These are phyloP conservation scores for Aspergillus sclerotiicarbonarius DNA, from an alignment of 495 filamentous ascomycete genomes.

Conservation along the genomic window DNA sequence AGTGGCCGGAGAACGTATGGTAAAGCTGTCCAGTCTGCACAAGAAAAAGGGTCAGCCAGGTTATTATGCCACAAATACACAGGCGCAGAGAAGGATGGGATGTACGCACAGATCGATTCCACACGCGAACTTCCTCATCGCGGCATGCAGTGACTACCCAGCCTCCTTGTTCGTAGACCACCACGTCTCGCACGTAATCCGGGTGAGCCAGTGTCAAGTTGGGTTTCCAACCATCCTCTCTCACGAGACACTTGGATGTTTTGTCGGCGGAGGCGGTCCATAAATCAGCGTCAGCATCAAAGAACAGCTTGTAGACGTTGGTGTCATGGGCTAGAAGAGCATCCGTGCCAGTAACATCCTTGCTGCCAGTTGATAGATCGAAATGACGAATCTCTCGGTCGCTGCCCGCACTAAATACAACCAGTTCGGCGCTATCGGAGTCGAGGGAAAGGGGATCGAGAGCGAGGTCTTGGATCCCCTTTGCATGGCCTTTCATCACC, in stretches of 20 bases:
- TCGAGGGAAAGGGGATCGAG: slow-evolving; percentile 60
- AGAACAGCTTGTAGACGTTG: slow-evolving; percentile 79
- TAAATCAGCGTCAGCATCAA: slow-evolving; percentile 69
- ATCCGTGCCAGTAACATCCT: slow-evolving; percentile 43
- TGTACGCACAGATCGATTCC: slow-evolving; percentile 63
- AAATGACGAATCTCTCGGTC: slow-evolving; percentile 78
- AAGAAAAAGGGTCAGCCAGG: background rate
- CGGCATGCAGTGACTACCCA: slow-evolving; percentile 89
- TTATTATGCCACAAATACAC: background rate
- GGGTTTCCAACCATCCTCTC: slow-evolving; percentile 61
- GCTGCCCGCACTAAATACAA: slow-evolving; percentile 75
- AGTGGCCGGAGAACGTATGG: slow-evolving; percentile 80
- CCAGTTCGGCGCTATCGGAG: slow-evolving; percentile 37
- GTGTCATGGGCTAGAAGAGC: slow-evolving; percentile 84
- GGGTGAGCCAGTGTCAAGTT: slow-evolving; percentile 76
- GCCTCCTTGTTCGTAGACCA: slow-evolving; percentile 64
- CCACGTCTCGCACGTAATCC: slow-evolving; percentile 84
- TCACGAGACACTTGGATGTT: slow-evolving; percentile 69
- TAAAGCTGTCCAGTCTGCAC: slow-evolving; percentile 66
- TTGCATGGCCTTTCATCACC: slow-evolving; percentile 73
- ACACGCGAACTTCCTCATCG: slow-evolving; percentile 88
- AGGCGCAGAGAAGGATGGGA: background rate
- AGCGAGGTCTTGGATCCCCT: slow-evolving; percentile 71
- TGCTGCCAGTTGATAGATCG: slow-evolving; percentile 41
- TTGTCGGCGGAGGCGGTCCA: slow-evolving; percentile 92